Evolutionary conservation across 2,329 filamentous ascomycete species (phyloP), one percentile per base, ranked within the genome.

Genomic region (Aspergillus sp.): DNA sequence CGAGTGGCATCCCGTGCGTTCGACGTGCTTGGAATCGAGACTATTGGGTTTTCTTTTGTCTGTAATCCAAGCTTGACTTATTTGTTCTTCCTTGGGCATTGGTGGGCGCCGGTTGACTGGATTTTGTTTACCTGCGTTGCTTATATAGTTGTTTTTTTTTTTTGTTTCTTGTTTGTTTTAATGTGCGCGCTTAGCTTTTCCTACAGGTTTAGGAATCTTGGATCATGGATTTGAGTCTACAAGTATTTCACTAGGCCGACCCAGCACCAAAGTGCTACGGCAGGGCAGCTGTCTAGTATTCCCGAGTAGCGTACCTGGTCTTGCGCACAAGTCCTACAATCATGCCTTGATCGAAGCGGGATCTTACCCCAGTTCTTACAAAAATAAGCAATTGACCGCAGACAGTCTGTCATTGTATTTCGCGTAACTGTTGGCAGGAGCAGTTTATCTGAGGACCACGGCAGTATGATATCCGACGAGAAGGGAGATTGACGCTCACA

Each of bases 101-200:
- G 59, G 50, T 60, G 41, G 59, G 61, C 61, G 61, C 59, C 55
- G 22, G 48, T 59, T 51, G 38, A 51, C 56, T 54, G 44, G 42
- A 42, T 49, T 54, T 53, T 56, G 18, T 50, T 50, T 24, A 41
- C 34, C 26, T 50, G 48, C 34, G 12, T 11, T 36, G n/a, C 17
- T 22, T 52, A 18, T 45, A 36, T 53, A 41, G 11, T 57, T 55
- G 34, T 36, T 41, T 56, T 20, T 53, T 44, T 24, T 24, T 18
- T 56, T 43, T 36, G 24, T 39, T 52, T 45, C 20, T 53, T 57
- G 18, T 26, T 47, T 47, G 39, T 36, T 42, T 55, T 41, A 15
- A 24, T 53, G 15, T 57, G 26, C 30, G 24, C 38, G 13, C 13
- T 51, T 51, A 36, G 45, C 45, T 42, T 42, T 45, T 56, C 47